Evolutionary conservation across 345 rosid species (phyloP).

Genomic region (Angophora floribunda): DNA sequence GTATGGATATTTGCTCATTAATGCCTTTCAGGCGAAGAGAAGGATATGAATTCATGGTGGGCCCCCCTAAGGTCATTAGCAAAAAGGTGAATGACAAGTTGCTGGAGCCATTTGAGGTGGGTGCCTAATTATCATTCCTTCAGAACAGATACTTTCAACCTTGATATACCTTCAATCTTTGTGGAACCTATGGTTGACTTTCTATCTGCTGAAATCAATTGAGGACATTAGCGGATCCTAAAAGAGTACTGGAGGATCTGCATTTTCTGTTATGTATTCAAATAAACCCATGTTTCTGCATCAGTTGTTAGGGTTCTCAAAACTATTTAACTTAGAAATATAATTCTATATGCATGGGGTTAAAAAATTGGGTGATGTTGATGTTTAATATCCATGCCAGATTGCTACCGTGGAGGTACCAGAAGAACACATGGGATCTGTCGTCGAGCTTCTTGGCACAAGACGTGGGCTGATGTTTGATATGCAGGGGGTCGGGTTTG

Average conservation of each 20-base stretch:
- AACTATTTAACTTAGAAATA: background rate
- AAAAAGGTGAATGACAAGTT: constrained; percentile 66
- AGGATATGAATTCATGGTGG: constrained; percentile 98
- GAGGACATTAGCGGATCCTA: background rate
- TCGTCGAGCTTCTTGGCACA: constrained; percentile 94
- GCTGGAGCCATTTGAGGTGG: constrained; percentile 87
- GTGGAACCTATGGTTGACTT: background rate
- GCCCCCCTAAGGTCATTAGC: constrained; percentile 95
- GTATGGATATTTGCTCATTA: constrained; percentile 3
- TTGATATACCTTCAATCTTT: background rate
- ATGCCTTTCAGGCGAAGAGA: constrained; percentile 79
- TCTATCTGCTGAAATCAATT: background rate
- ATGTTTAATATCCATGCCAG: constrained; percentile 22
- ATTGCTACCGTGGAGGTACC: constrained; percentile 94
- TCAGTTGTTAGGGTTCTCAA: background rate
- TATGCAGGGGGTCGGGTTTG: constrained; percentile 85
- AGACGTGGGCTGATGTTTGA: constrained; percentile 96
- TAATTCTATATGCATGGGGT: background rate
- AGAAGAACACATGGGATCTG: constrained; percentile 89
- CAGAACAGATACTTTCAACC: background rate
- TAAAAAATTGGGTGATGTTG: background rate
- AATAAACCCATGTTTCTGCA: background rate
- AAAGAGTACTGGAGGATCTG: background rate
- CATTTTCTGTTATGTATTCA: background rate
- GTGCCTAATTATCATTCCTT: constrained; percentile 1